These are phyloP conservation scores for cucumber (Cucumis sativus) DNA, from an alignment of 306 rosid genomes.

Conservation along the genomic window Cucumber_9930_V3 NC_026656.2:22603001-22603500, in stretches of 20 bases:
- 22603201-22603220: constrained; percentile 35
- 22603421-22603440: neutral
- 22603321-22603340: constrained; percentile 81
- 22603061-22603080: constrained; percentile 84
- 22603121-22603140: constrained; percentile 56
- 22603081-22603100: constrained; percentile 84
- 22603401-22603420: neutral
- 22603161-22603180: constrained; percentile 5
- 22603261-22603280: constrained; percentile 87
- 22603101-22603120: constrained; percentile 79
- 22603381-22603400: constrained; percentile 5
- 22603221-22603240: constrained; percentile 74
- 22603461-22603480: neutral
- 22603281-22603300: constrained; percentile 94
- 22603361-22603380: constrained; percentile 16
- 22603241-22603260: constrained; percentile 97
- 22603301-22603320: constrained; percentile 98
- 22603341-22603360: constrained; percentile 48
- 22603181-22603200: constrained; percentile 1
- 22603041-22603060: constrained; percentile 86
- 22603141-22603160: constrained; percentile 13
- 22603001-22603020: constrained; percentile 93
- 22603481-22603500: neutral
- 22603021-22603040: constrained; percentile 92
- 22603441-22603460: neutral